phyloP scores from a whole-genome alignment of 2,329 filamentous ascomycete genomes.

The Nigrospora sphaerica region DNA sequence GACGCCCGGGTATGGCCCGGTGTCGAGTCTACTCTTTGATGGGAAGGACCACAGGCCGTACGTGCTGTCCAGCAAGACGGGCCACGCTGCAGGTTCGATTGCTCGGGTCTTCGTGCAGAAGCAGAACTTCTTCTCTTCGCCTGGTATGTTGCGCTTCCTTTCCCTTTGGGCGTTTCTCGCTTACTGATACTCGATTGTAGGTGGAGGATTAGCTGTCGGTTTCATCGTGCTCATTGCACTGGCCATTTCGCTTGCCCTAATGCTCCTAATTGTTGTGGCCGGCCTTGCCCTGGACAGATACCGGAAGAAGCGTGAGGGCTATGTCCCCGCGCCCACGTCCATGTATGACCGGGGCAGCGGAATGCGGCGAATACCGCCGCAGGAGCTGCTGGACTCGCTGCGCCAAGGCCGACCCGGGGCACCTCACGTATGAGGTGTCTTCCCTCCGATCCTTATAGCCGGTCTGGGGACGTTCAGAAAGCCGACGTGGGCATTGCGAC shows the following conservation, averaged over 20 bases:
- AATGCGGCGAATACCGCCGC: conserved; percentile 53
- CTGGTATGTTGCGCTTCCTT: conserved; percentile 40
- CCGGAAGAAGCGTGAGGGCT: conserved; percentile 72
- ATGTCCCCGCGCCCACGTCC: conserved; percentile 66
- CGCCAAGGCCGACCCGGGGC: conserved; percentile 39
- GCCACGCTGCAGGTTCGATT: conserved; percentile 65
- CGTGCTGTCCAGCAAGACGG: conserved; percentile 63
- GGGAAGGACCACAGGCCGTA: conserved; percentile 74
- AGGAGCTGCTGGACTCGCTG: conserved; percentile 50
- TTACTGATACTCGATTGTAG: conserved; percentile 22
- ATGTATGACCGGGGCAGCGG: conserved; percentile 54
- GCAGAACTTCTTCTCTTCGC: conserved; percentile 62
- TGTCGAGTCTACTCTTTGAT: conserved; percentile 82
- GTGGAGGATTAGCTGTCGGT: conserved; percentile 58
- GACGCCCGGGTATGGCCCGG: conserved; percentile 69
- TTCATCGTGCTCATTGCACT: conserved; percentile 77
- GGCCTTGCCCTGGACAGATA: conserved; percentile 71
- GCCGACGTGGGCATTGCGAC: not conserved
- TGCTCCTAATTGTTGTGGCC: conserved; percentile 68
- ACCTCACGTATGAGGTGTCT: conserved; percentile 38
- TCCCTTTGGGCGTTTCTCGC: not conserved
- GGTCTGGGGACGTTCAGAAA: not conserved
- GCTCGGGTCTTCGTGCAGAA: conserved; percentile 79
- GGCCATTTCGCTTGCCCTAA: conserved; percentile 68
- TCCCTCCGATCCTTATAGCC: not conserved